These are phyloP conservation scores for Nepenthes gracilis DNA, from an alignment of 148 eudicot genomes.

Conservation along the genomic window DNA sequence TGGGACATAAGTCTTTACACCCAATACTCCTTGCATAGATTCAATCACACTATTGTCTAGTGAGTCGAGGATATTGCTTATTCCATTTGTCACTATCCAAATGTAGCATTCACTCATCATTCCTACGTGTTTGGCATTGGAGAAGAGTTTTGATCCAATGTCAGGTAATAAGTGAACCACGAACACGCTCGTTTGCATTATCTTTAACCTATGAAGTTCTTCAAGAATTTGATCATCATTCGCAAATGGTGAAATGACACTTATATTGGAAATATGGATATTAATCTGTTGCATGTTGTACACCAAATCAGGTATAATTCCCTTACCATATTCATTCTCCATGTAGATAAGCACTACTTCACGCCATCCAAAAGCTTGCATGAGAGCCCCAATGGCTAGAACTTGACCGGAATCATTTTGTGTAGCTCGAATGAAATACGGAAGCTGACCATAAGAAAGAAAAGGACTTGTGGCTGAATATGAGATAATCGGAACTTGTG, in stretches of 20 bases:
- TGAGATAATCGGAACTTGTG: slow-evolving; percentile 33
- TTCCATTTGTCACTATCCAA: slow-evolving; percentile 5
- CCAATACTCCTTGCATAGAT: slow-evolving; percentile 39
- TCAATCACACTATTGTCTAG: slow-evolving; percentile 16
- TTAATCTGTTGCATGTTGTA: slow-evolving; percentile 7
- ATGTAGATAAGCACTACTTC: slow-evolving; percentile 26
- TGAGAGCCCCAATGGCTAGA: slow-evolving; percentile 22
- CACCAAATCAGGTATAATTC: slow-evolving; percentile 17
- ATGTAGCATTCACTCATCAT: too few relatives aligned
- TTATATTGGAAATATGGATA: slow-evolving; percentile 10
- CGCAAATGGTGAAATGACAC: slow-evolving; percentile 19
- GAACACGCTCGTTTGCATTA: slow-evolving; percentile 32
- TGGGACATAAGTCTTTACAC: slow-evolving; percentile 25
- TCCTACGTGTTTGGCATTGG: neutral
- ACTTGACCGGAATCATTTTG: slow-evolving; percentile 16
- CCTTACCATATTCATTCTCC: slow-evolving; percentile 14
- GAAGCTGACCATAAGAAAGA: slow-evolving; percentile 16
- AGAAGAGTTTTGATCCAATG: slow-evolving; percentile 30
- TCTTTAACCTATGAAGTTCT: slow-evolving; percentile 24
- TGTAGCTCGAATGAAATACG: slow-evolving; percentile 30
- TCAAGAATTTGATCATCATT: slow-evolving; percentile 20
- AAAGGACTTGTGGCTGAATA: slow-evolving; percentile 26
- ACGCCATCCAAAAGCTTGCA: slow-evolving; percentile 29
- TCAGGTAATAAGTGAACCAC: slow-evolving; percentile 28
- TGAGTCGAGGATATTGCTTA: slow-evolving; percentile 19